phyloP scores from a whole-genome alignment of 2,329 filamentous ascomycete genomes.

The Aschersonia sp. region DNA sequence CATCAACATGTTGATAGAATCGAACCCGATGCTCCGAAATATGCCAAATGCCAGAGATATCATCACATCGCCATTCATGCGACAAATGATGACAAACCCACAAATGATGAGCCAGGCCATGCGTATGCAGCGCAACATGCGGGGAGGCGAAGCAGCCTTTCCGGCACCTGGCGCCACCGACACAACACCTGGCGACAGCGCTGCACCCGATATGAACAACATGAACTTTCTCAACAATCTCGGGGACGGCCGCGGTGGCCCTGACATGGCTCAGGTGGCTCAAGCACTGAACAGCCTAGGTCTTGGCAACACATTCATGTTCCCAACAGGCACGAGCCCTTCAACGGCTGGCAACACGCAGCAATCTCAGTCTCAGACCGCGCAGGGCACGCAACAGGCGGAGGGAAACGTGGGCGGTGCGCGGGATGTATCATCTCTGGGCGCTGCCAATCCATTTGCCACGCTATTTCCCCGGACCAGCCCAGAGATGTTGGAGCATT shows the following conservation, averaged over 20 bases:
- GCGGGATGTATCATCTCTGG: constrained; percentile 17
- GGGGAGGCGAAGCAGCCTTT: constrained; percentile 47
- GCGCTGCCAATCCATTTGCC: constrained; percentile 50
- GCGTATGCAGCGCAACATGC: constrained; percentile 64
- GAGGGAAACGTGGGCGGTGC: constrained; percentile 8
- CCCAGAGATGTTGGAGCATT: constrained; percentile 40
- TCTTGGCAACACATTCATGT: constrained; percentile 20
- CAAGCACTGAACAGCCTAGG: constrained; percentile 14
- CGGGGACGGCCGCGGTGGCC: constrained; percentile 6
- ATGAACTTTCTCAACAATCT: constrained; percentile 5
- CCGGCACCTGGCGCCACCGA: constrained; percentile 88
- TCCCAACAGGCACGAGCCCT: constrained; percentile 5
- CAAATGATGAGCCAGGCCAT: constrained; percentile 69
- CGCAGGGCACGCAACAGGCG: constrained; percentile 10
- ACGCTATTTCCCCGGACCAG: constrained; percentile 43
- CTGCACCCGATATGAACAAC: constrained; percentile 1
- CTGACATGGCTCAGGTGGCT: constrained; percentile 13
- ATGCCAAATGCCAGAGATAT: constrained; percentile 70
- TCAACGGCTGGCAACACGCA: constrained; percentile 9
- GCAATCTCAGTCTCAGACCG: constrained; percentile 11
- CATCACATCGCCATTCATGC: constrained; percentile 76
- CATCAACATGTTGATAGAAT: constrained; percentile 86
- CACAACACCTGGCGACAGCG: constrained; percentile 45
- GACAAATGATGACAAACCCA: constrained; percentile 87
- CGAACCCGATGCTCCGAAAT: constrained; percentile 68